Conservation (phyloP, 139 green algal genomes). For the Parachlorella kessleri region DNA sequence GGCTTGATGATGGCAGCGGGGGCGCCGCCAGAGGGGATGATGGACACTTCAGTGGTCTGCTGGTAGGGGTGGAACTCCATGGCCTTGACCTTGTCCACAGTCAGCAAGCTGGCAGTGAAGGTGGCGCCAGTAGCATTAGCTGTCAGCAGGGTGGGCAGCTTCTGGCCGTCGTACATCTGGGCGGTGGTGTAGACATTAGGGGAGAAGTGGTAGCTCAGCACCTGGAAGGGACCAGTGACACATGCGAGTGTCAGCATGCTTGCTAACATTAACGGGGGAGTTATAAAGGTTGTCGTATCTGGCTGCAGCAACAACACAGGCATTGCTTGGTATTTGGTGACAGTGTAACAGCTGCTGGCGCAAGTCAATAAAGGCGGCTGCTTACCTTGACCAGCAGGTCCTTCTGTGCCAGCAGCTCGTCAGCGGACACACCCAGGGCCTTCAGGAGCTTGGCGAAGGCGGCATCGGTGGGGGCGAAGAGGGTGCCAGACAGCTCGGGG, state of each 20-base stretch:
- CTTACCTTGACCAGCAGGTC: conserved; percentile 13
- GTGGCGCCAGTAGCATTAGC: background rate
- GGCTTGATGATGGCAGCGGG: background rate
- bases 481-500: conserved; percentile 20
- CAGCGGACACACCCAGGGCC: conserved; percentile 3
- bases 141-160: conserved; percentile 24
- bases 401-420: conserved; percentile 1
- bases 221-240: background rate
- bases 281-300: too few species aligned
- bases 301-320: too few species aligned
- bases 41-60: background rate
- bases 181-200: conserved; percentile 9
- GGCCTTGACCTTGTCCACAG: background rate
- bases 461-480: conserved; percentile 33
- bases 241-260: background rate
- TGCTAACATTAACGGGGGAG: too few species aligned
- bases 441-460: conserved; percentile 13
- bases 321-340: too few species aligned
- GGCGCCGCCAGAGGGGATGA: background rate
- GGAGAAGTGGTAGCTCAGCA: conserved; percentile 41
- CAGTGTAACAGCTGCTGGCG: too few species aligned
- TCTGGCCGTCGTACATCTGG: conserved; percentile 1
- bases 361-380: too few species aligned
- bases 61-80: background rate
- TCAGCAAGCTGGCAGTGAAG: background rate